Evolutionary conservation across 176 grass and related monocot species (phyloP), one percentile per base, ranked within the genome.

Genomic region (Eragrostis curvula): DNA sequence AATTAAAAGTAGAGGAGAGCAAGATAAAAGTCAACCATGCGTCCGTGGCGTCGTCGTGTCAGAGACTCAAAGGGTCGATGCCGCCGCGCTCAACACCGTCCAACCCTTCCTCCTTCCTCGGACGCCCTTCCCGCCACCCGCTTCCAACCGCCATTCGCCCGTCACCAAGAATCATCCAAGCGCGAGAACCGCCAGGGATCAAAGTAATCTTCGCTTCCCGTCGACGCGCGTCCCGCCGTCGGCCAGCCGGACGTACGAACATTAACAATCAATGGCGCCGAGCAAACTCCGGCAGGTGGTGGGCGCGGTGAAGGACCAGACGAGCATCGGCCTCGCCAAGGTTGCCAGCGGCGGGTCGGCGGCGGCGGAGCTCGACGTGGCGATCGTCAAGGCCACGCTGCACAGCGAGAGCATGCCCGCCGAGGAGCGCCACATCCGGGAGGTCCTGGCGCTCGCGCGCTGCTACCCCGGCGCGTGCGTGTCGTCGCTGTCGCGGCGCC

Each of bases 301-400:
- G 39, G 96, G 91, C 21, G 91, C 89, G 18, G 91, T 99, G 62
- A 99, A 99, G 91, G 96, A 99, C 72, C 85, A 87, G 72, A 96
- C 93, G 74, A 99, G 93, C 89, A 96, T 96, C 79, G 87, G 96
- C 0, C 80, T 99, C 1, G 93, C 91, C 63, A 96, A 90, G 80
- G 89, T 96, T 28, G 84, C 79, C 15, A 79, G 87, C 81, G 63
- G 72, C 81, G 79, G 79, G 24, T 51, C 87, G 39, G 62, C 50
- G 81, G 71, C 83, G 42, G 79, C 96, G 8, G 91, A 96, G 16
- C 80, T 96, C 7, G 96, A 96, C 72, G 93, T 99, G 79, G 88
- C 93, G 15, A 92, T 96, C 84, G 89, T 99, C 25, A 92, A 87
- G 80, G 93, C 90, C 48, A 99, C 96, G 36, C 76, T 85, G 52